A percentile compares a stretch with the other conserved stretches of the same genome.
Conservation (phyloP, 1,284 basidiomycete species). For the Fomes fomentarius region DNA sequence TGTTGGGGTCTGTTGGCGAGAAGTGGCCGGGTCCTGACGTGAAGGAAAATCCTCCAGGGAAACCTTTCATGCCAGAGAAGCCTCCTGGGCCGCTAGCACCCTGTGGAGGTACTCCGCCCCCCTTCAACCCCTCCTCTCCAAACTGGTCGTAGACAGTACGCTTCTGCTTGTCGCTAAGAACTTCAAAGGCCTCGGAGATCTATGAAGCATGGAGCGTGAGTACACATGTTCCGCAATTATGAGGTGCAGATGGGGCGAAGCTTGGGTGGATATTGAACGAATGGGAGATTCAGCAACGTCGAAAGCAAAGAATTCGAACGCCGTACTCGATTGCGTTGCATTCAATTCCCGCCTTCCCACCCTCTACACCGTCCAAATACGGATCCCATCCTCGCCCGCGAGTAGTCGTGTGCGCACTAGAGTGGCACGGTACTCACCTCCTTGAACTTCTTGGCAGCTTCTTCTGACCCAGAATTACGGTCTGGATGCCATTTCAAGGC, state of each 20-base stretch:
- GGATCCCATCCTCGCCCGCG: neutral
- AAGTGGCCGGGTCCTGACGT: conserved; percentile 63
- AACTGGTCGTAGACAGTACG: conserved; percentile 93
- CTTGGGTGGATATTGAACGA: too few species aligned
- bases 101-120: conserved; percentile 54
- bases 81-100: conserved; percentile 48
- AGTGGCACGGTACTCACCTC: conserved; percentile 55
- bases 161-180: conserved; percentile 93
- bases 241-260: too few species aligned
- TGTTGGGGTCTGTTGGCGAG: conserved; percentile 83
- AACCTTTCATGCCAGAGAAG: conserved; percentile 54
- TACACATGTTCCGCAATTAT: too few species aligned
- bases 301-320: too few species aligned
- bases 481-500: conserved; percentile 73
- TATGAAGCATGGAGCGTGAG: conserved; percentile 33
- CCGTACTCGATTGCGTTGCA: too few species aligned
- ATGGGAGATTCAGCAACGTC: too few species aligned
- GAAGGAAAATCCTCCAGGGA: conserved; percentile 69
- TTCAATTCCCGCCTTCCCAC: too few species aligned
- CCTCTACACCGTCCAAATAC: too few species aligned
- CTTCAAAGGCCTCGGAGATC: conserved; percentile 97
- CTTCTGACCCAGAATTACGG: conserved; percentile 83
- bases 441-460: conserved; percentile 91
- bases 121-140: conserved; percentile 95
- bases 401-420: neutral